phyloP scores from a whole-genome alignment of 1,284 basidiomycete species.

The Marasmius sp. region DNA sequence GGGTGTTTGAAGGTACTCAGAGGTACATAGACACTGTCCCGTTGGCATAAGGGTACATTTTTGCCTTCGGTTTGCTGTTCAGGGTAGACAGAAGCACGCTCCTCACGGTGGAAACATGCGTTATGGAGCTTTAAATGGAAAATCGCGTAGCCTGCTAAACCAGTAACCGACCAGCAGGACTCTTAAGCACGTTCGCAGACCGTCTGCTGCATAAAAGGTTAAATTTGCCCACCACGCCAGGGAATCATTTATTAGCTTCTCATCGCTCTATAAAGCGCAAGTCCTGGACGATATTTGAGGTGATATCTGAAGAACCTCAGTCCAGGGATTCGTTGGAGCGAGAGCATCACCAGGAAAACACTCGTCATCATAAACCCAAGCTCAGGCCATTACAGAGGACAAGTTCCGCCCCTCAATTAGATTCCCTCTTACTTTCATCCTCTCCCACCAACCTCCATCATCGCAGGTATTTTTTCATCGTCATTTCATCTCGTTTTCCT shows the following conservation, averaged over 20 bases:
- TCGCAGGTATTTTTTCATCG: slow-evolving; percentile 34
- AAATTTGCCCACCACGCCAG: slow-evolving; percentile 15
- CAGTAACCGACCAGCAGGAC: not conserved
- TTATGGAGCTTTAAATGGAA: not conserved
- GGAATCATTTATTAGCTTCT: slow-evolving; percentile 3
- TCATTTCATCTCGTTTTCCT: not conserved
- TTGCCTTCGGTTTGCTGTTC: too few relatives aligned
- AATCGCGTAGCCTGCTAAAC: not conserved
- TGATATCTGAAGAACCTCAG: slow-evolving; percentile 47
- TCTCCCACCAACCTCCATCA: slow-evolving; percentile 62
- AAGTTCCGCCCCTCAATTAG: slow-evolving; percentile 35
- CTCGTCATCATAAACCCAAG: slow-evolving; percentile 57
- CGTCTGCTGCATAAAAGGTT: not conserved
- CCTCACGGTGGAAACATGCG: too few relatives aligned
- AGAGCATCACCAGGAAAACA: slow-evolving; percentile 19
- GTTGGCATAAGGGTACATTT: too few relatives aligned
- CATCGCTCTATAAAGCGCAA: slow-evolving; percentile 23
- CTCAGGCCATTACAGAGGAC: slow-evolving; percentile 29
- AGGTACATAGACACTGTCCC: not conserved
- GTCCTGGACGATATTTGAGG: slow-evolving; percentile 44
- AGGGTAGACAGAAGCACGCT: too few relatives aligned
- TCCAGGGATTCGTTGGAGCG: slow-evolving; percentile 28
- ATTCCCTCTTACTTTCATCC: slow-evolving; percentile 55
- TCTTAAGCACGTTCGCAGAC: not conserved
- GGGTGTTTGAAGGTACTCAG: not conserved